A percentile compares a stretch with the other conserved stretches of the same genome.
These are phyloP conservation scores for Aspergillus incahuasiensis DNA, from an alignment of 495 filamentous ascomycete species.

Conservation along the genomic window DNA sequence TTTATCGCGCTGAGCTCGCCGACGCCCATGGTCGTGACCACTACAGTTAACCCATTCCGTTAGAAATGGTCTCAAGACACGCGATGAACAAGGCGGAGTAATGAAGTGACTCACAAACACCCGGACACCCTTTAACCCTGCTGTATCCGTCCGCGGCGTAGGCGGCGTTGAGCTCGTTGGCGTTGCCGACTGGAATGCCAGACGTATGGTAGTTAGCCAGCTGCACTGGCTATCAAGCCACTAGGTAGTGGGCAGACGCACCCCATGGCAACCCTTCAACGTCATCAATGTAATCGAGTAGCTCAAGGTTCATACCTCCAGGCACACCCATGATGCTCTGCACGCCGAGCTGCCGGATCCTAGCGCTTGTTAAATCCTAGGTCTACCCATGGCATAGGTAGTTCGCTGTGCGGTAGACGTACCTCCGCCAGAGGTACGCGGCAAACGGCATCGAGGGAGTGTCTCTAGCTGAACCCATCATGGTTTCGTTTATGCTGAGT, in stretches of 20 bases:
- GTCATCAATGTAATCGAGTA: constrained; percentile 14
- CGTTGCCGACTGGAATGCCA: constrained; percentile 2
- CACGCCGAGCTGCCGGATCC: constrained; percentile 1
- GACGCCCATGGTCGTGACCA: constrained; percentile 14
- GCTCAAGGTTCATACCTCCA: constrained; percentile 16
- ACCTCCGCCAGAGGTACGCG: not conserved
- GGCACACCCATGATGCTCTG: constrained; percentile 3
- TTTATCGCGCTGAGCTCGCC: constrained; percentile 19
- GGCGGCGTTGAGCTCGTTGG: constrained; percentile 20
- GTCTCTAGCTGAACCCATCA: not conserved
- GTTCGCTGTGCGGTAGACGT: not conserved
- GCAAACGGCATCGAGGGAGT: not conserved
- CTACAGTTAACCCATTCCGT: not conserved
- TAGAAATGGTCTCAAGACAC: not conserved
- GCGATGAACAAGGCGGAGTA: not conserved
- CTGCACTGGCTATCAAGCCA: too few relatives aligned
- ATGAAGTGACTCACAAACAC: not conserved
- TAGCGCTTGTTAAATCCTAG: not conserved
- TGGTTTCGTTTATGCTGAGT: too few relatives aligned
- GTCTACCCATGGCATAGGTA: not conserved
- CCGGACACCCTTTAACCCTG: constrained; percentile 14
- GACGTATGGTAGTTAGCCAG: constrained; percentile 3
- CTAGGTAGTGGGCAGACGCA: not conserved
- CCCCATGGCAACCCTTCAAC: constrained; percentile 7
- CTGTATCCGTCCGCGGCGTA: constrained; percentile 23